These are phyloP conservation scores for Lyophyllum atratum DNA, from an alignment of 768 basidiomycete species.

Conservation along the genomic window DNA sequence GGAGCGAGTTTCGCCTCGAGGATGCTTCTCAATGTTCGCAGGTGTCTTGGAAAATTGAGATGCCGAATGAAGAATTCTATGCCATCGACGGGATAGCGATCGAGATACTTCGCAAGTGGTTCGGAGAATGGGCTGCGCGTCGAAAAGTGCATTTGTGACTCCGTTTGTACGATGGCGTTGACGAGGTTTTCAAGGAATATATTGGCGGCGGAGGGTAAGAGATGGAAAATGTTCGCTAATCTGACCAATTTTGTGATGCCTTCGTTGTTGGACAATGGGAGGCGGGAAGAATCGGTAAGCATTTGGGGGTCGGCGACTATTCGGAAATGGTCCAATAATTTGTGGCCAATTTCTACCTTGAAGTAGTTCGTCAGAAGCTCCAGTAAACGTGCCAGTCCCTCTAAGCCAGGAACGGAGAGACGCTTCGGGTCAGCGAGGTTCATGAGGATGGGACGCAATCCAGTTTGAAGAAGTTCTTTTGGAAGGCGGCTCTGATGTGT, in stretches of 20 bases:
- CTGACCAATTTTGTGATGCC: conserved; percentile 91
- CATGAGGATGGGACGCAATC: conserved; percentile 94
- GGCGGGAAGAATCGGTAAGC: conserved; percentile 74
- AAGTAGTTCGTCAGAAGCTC: conserved; percentile 98
- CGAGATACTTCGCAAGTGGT: conserved; percentile 87
- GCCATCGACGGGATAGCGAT: conserved; percentile 86
- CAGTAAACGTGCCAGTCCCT: conserved; percentile 90
- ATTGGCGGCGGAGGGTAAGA: conserved; percentile 90
- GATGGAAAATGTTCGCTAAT: conserved; percentile 96
- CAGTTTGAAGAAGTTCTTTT: conserved; percentile 93
- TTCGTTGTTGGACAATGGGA: conserved; percentile 84
- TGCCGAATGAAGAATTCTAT: conserved; percentile 83
- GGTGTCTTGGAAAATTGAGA: conserved; percentile 74
- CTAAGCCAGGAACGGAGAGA: conserved; percentile 86
- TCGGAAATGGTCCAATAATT: conserved; percentile 94
- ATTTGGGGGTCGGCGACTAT: conserved; percentile 89
- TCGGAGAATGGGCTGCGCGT: conserved; percentile 90
- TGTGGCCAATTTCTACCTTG: conserved; percentile 98
- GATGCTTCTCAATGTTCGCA: conserved; percentile 84
- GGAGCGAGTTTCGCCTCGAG: conserved; percentile 80
- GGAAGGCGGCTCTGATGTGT: conserved; percentile 90
- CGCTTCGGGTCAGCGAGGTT: conserved; percentile 96
- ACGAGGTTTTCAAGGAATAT: conserved; percentile 90
- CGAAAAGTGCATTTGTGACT: conserved; percentile 89
- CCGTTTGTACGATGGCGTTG: conserved; percentile 87